Conservation (phyloP, 345 rosid genomes). For the Arabidopsis thaliana region TAIR10.1 NC_003071.7:1446001-1446500, state of each 20-base stretch:
- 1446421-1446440: not conserved
- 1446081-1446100: conserved; percentile 78
- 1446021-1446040: conserved; percentile 79
- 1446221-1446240: conserved; percentile 59
- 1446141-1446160: conserved; percentile 84
- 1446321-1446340: conserved; percentile 22
- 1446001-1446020: conserved; percentile 81
- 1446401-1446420: not conserved
- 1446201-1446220: conserved; percentile 47
- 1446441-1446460: not conserved
- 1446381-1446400: conserved; percentile 17
- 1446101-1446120: conserved; percentile 99
- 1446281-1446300: conserved; percentile 76
- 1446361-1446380: conserved; percentile 16
- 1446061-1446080: conserved; percentile 77
- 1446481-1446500: no score
- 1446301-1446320: conserved; percentile 60
- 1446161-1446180: conserved; percentile 51
- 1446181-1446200: conserved; percentile 45
- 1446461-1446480: not conserved
- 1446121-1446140: conserved; percentile 68
- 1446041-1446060: conserved; percentile 97
- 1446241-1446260: conserved; percentile 61
- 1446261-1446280: conserved; percentile 43
- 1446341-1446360: conserved; percentile 16